Base-by-base conservation (phyloP, 495 filamentous ascomycete species). In the Amniculicola lignicola region DNA sequence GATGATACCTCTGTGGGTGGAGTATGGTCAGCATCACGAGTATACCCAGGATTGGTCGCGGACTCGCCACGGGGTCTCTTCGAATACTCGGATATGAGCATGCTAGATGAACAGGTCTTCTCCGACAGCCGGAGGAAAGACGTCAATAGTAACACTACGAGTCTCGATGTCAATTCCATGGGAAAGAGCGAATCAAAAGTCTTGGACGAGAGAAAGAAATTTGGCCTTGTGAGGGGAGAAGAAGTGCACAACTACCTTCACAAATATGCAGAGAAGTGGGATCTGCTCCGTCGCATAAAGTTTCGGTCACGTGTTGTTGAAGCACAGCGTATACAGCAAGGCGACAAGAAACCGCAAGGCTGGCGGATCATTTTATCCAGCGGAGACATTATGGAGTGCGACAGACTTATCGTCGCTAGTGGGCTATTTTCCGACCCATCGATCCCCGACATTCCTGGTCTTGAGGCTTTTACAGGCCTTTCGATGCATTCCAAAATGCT, bases 1-100 rank as follows among this genome's bases (percentile, higher is more conserved):
- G 51, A 55, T 35, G 51, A 55, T 25, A 38, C 25, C 23, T 31
- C 41, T 24, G 40, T 55, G 15, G 51, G 51, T 22, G 51, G 51
- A 7, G 51, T 55, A 18, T 55, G 51, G 51, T 47, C 40, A 16
- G 4, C 11, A 1, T 31, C 40, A 27, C 51, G 51, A 12, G 19
- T 55, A 21, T 55, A 55, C 28, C 51, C 51, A 1, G 51, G 51
- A 15, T 24, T 55, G 2, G 18, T 55, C 19, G 51, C 51, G 28
- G 51, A 55, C 31, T 36, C 27, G 15, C 40, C 51, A 1, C 24
- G 42, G n/a, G 51, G 51, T 7, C 18, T 46, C n/a, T 55, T 31
- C 42, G 51, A 55, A 21, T 55, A 47, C 27, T 46, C 51, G 5
- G 51, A 55, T 24, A 12, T 36, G 7, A 46, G 25, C 27, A 55